Conservation (phyloP, 1,284 basidiomycete species). For the Fomitopsis pinicola region DNA sequence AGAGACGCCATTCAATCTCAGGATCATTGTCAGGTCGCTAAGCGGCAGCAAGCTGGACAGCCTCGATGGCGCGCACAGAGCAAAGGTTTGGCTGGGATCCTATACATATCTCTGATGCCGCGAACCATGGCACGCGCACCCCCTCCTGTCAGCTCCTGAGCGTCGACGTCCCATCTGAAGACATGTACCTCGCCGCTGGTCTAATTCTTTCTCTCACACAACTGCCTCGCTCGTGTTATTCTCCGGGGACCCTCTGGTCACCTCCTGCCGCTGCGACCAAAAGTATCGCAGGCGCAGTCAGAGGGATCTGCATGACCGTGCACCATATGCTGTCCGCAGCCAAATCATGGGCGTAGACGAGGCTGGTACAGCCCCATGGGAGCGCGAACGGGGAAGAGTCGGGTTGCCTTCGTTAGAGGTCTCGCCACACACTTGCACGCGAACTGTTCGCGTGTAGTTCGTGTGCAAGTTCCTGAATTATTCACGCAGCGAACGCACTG, state of each 20-base stretch:
- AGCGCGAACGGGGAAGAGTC: too few relatives aligned
- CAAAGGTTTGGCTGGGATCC: neutral
- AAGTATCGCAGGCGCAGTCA: too few relatives aligned
- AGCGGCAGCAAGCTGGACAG: neutral
- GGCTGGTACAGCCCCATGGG: too few relatives aligned
- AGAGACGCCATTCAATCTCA: neutral
- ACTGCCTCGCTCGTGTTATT: neutral
- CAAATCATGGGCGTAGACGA: too few relatives aligned
- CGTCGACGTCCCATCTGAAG: neutral
- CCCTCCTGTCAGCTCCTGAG: too few relatives aligned
- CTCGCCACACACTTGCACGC: too few relatives aligned
- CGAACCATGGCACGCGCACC: neutral
- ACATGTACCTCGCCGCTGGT: neutral
- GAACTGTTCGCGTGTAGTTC: too few relatives aligned
- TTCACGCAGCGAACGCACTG: neutral
- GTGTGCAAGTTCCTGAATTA: neutral
- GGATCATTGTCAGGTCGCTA: neutral
- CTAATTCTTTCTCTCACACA: neutral
- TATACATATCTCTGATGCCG: neutral
- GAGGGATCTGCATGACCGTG: too few relatives aligned
- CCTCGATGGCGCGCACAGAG: neutral
- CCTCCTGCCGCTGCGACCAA: too few relatives aligned
- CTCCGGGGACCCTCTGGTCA: neutral
- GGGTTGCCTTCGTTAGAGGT: too few relatives aligned
- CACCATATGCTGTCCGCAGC: too few relatives aligned